Evolutionary conservation across 768 basidiomycete species (phyloP).

Genomic region (Mycena rebaudengoi): DNA sequence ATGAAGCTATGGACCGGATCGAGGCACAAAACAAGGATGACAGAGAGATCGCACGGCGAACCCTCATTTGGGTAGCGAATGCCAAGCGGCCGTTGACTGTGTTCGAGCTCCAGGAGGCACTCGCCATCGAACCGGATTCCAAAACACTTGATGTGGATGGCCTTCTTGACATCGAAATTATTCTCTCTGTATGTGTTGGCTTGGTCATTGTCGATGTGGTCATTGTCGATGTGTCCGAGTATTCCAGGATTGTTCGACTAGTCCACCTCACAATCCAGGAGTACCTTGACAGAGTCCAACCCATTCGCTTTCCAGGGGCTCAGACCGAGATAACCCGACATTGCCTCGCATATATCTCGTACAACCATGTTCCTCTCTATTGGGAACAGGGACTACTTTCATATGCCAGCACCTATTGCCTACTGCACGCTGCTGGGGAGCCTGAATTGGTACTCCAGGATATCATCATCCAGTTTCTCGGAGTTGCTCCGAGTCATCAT

Average conservation of each 20-base stretch:
- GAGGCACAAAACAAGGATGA: not conserved
- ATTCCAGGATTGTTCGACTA: slow-evolving; percentile 9
- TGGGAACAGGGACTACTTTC: not conserved
- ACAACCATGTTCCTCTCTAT: not conserved
- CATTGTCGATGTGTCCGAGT: no score
- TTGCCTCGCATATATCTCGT: not conserved
- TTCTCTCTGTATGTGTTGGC: not conserved
- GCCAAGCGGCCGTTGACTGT: not conserved
- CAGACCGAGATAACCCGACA: not conserved
- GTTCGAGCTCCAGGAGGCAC: not conserved
- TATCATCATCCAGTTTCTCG: not conserved
- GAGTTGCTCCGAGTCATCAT: not conserved
- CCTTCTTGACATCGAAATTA: not conserved
- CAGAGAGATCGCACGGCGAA: not conserved
- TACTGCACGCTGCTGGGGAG: not conserved
- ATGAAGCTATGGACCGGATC: not conserved
- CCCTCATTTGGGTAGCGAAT: slow-evolving; percentile 1
- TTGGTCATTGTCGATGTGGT: not conserved
- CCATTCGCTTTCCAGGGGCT: not conserved
- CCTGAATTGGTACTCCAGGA: not conserved
- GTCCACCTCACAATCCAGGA: slow-evolving; percentile 1
- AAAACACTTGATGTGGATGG: not conserved
- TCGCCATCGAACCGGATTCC: not conserved
- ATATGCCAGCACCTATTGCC: not conserved
- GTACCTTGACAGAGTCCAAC: not conserved